phyloP scores from a whole-genome alignment of 2,329 filamentous ascomycete species.

The Calcarisporium arbuscula region DNA sequence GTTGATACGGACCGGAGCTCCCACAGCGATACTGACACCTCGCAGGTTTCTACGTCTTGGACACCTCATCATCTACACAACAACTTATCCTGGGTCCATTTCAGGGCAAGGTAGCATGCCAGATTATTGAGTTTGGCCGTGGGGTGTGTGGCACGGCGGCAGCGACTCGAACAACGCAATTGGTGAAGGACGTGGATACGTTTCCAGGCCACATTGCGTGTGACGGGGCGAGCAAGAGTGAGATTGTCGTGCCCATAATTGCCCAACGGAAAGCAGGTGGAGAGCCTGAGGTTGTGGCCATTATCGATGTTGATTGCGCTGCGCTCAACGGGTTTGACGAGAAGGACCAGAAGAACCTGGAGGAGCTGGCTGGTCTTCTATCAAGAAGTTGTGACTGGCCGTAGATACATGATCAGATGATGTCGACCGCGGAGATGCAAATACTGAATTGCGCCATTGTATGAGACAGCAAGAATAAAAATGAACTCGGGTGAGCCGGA shows the following conservation, averaged over 20 bases:
- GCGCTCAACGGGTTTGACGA: slow-evolving; percentile 60
- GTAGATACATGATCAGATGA: no score
- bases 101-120: slow-evolving; percentile 74
- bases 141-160: slow-evolving; percentile 74
- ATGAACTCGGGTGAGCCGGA: no score
- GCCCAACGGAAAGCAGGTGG: slow-evolving; percentile 20
- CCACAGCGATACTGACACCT: slow-evolving; percentile 3
- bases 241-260: slow-evolving; percentile 74
- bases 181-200: slow-evolving; percentile 62
- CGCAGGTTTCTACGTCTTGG: slow-evolving; percentile 66
- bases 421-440: no score
- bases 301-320: slow-evolving; percentile 76
- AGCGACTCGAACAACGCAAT: slow-evolving; percentile 51
- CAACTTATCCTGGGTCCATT: slow-evolving; percentile 74
- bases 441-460: no score
- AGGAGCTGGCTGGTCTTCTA: slow-evolving; percentile 57
- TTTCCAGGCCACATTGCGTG: slow-evolving; percentile 82
- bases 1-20: no score
- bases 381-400: slow-evolving; percentile 61
- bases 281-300: slow-evolving; percentile 52
- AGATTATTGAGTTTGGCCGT: slow-evolving; percentile 65
- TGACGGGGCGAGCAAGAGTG: slow-evolving; percentile 67
- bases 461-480: no score
- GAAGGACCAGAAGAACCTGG: slow-evolving; percentile 58
- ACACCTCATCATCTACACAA: slow-evolving; percentile 35